Evolutionary conservation across 108 stramenopile genomes (phyloP).

Genomic region (Nitzschia putrida): DNA sequence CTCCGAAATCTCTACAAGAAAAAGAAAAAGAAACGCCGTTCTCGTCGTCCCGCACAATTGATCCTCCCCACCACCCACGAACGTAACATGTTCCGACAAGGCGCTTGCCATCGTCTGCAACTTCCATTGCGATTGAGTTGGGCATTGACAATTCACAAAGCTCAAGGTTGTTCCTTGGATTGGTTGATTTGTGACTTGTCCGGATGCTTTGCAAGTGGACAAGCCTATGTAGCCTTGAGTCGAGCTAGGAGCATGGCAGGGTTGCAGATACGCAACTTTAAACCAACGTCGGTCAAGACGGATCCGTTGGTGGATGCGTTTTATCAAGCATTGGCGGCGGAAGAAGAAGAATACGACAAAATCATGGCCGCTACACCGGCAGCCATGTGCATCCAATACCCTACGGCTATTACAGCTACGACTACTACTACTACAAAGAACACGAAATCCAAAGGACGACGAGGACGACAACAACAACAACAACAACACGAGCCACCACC

Average conservation of each 20-base stretch:
- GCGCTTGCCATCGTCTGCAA: constrained; percentile 43
- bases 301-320: constrained; percentile 37
- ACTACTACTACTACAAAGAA: no score
- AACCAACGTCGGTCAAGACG: constrained; percentile 14
- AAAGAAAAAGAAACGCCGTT: no score
- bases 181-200: constrained; percentile 53
- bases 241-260: constrained; percentile 57
- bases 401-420: not conserved
- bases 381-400: no score
- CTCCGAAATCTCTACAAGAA: no score
- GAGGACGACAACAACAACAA: not conserved
- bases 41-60: no score
- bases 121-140: constrained; percentile 77
- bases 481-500: not conserved
- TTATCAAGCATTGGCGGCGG: constrained; percentile 32
- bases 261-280: constrained; percentile 36
- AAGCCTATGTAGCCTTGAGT: constrained; percentile 86
- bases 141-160: constrained; percentile 82
- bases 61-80: constrained; percentile 26
- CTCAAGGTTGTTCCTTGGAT: constrained; percentile 85
- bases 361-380: no score
- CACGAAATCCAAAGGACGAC: no score
- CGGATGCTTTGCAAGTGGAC: constrained; percentile 74
- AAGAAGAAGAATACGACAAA: no score
- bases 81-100: constrained; percentile 32